These are phyloP conservation scores for Cladorrhinum sp. DNA, from an alignment of 2,329 filamentous ascomycete genomes.

Conservation along the genomic window DNA sequence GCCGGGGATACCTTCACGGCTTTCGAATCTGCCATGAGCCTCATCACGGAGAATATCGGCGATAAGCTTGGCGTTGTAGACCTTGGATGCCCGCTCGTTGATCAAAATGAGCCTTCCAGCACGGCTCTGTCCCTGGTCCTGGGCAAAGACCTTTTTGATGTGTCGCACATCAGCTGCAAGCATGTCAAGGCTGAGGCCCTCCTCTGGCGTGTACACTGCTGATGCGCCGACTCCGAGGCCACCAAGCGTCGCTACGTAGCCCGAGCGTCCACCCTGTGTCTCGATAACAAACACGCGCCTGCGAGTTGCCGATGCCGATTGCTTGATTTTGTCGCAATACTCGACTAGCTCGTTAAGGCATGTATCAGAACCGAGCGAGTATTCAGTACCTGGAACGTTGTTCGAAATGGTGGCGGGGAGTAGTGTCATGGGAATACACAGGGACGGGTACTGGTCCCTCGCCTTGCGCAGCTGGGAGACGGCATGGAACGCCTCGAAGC, in stretches of 20 bases:
- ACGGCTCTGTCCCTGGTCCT: conserved; percentile 82
- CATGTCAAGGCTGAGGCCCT: conserved; percentile 92
- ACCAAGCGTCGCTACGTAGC: conserved; percentile 87
- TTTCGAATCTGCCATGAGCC: conserved; percentile 87
- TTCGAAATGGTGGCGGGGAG: conserved; percentile 98
- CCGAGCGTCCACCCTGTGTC: conserved; percentile 91
- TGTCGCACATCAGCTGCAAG: conserved; percentile 86
- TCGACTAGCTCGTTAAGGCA: conserved; percentile 91
- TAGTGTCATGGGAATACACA: conserved; percentile 89
- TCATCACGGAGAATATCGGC: conserved; percentile 95
- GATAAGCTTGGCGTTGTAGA: conserved; percentile 89
- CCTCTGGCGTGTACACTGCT: conserved; percentile 94
- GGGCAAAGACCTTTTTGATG: conserved; percentile 77
- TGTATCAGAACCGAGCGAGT: conserved; percentile 93
- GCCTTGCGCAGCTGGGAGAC: conserved; percentile 83
- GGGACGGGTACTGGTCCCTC: conserved; percentile 71
- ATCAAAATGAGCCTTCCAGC: conserved; percentile 94
- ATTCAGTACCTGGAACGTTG: conserved; percentile 96
- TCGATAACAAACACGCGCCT: conserved; percentile 96
- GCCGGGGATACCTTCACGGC: conserved; percentile 84
- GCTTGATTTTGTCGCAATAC: conserved; percentile 97
- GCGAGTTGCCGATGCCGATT: conserved; percentile 90
- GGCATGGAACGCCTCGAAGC: conserved; percentile 94
- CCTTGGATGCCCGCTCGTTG: conserved; percentile 88
- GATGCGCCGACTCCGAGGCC: conserved; percentile 88